These are phyloP conservation scores for Trichoderma citrinoviride DNA, from an alignment of 2,329 filamentous ascomycete genomes.

Conservation along the genomic window DNA sequence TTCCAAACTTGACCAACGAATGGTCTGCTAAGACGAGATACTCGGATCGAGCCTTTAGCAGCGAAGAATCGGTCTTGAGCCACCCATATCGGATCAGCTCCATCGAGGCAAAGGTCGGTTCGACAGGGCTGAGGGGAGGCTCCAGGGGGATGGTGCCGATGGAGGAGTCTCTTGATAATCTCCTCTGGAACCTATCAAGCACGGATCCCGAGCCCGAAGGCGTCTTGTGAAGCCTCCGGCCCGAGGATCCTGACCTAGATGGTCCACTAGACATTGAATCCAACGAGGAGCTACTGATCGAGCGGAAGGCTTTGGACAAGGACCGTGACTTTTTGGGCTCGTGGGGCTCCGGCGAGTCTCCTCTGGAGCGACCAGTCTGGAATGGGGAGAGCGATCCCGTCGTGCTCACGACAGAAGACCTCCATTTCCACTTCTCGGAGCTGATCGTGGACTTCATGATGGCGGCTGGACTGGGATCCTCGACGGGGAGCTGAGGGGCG, in stretches of 20 bases:
- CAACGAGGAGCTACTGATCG: conserved; percentile 42
- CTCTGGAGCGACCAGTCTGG: conserved; percentile 25
- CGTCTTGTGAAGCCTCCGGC: conserved; percentile 39
- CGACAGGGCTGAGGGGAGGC: conserved; percentile 30
- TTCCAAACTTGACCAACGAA: conserved; percentile 51
- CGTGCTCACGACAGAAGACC: conserved; percentile 33
- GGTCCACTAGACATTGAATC: conserved; percentile 38
- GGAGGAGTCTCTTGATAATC: conserved; percentile 40
- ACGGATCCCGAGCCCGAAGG: conserved; percentile 41
- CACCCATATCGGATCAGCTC: conserved; percentile 45
- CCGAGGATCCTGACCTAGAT: conserved; percentile 34
- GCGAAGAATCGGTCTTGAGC: conserved; percentile 49
- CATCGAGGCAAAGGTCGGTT: conserved; percentile 38
- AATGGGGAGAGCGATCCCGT: conserved; percentile 27
- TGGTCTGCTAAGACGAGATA: conserved; percentile 53
- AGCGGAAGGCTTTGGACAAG: conserved; percentile 40
- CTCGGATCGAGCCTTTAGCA: conserved; percentile 49
- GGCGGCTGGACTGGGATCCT: not conserved
- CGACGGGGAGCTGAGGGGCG: not conserved
- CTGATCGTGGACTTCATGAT: conserved; percentile 29
- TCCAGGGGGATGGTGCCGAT: conserved; percentile 34
- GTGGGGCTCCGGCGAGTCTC: conserved; percentile 27
- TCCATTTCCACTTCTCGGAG: conserved; percentile 38
- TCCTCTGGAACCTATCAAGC: conserved; percentile 42
- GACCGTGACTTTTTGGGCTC: conserved; percentile 38